Conservation (phyloP, 2,329 filamentous ascomycete species). For the Aureobasidium musti region DNA sequence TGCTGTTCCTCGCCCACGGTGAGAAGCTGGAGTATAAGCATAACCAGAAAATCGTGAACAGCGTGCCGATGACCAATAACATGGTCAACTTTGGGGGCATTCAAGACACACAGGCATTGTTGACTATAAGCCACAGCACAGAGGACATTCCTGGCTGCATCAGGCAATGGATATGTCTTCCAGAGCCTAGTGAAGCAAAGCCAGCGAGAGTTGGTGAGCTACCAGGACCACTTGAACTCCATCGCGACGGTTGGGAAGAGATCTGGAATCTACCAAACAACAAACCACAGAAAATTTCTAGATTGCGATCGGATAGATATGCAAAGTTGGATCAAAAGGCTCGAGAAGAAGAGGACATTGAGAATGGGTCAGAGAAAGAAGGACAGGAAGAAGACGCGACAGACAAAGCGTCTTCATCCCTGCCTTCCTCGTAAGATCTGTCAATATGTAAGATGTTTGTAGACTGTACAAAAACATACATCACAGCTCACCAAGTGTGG, state of each 20-base stretch:
- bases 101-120: constrained; percentile 70
- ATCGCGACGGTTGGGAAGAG: constrained; percentile 62
- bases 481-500: background rate
- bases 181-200: constrained; percentile 66
- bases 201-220: constrained; percentile 66
- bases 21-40: constrained; percentile 35
- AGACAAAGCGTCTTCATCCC: background rate
- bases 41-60: constrained; percentile 8
- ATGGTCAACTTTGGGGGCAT: constrained; percentile 62
- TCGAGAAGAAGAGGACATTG: background rate
- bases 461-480: constrained; percentile 2
- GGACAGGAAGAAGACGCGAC: background rate
- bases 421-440: background rate
- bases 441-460: background rate
- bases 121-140: constrained; percentile 89
- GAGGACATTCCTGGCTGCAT: constrained; percentile 87
- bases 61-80: constrained; percentile 45
- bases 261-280: constrained; percentile 56
- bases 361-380: background rate
- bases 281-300: background rate
- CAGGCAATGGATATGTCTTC: constrained; percentile 81
- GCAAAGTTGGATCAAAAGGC: background rate
- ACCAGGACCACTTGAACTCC: constrained; percentile 60
- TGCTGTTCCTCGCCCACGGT: constrained; percentile 68
- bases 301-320: background rate